Conservation (phyloP, 768 basidiomycete genomes). For the Serendipita vermifera region DNA sequence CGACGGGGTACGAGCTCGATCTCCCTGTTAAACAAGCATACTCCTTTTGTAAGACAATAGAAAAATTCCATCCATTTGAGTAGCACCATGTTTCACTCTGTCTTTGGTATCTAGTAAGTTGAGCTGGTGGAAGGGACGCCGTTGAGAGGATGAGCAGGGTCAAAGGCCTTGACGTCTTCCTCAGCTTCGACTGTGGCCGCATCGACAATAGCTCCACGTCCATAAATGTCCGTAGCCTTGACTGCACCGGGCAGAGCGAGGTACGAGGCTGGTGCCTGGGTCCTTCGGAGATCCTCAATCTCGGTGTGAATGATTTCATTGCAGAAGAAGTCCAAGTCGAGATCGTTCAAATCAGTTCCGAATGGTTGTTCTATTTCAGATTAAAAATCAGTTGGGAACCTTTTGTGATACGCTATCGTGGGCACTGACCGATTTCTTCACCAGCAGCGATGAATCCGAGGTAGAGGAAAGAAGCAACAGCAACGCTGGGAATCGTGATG, state of each 20-base stretch:
- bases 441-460: slow-evolving; percentile 62
- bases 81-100: too few species aligned
- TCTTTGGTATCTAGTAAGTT: too few species aligned
- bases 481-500: slow-evolving; percentile 53
- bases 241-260: neutral
- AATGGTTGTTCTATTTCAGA: slow-evolving; percentile 61
- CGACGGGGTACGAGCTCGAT: too few species aligned
- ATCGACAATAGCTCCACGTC: neutral
- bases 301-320: slow-evolving; percentile 43
- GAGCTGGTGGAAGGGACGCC: neutral
- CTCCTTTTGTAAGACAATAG: too few species aligned
- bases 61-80: too few species aligned
- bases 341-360: slow-evolving; percentile 41
- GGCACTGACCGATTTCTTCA: slow-evolving; percentile 20
- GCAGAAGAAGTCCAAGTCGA: slow-evolving; percentile 55
- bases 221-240: neutral
- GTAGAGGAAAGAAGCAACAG: slow-evolving; percentile 56
- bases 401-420: slow-evolving; percentile 19
- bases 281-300: slow-evolving; percentile 32
- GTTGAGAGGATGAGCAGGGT: neutral
- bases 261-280: neutral
- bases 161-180: slow-evolving; percentile 3
- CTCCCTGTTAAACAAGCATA: too few species aligned
- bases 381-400: slow-evolving; percentile 16
- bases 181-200: neutral